Conservation (phyloP, 805 yeast genomes). For the Metschnikowia cubensis region DNA sequence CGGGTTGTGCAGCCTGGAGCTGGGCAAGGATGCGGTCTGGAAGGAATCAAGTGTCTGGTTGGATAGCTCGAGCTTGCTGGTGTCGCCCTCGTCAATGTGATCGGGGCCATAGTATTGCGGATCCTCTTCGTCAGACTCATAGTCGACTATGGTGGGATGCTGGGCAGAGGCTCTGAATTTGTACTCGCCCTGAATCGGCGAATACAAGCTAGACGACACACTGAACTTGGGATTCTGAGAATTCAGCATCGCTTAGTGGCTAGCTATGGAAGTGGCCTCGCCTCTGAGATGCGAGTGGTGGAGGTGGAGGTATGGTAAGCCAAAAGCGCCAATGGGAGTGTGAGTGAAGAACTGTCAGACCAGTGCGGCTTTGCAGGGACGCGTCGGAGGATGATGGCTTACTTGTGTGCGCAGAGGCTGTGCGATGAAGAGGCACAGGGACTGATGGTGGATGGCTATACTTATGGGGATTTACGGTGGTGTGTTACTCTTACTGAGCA, state of each 20-base stretch:
- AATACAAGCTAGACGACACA: slow-evolving; percentile 34
- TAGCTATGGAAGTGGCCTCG: not conserved
- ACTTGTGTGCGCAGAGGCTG: not conserved
- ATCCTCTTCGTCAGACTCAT: slow-evolving; percentile 15
- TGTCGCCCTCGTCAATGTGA: not conserved
- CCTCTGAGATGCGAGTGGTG: not conserved
- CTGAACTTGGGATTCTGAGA: slow-evolving; percentile 16
- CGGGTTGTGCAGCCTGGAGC: not conserved
- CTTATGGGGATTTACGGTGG: not conserved
- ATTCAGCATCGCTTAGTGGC: not conserved
- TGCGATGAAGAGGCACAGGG: not conserved
- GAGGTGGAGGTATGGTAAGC: not conserved
- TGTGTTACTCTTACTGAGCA: not conserved
- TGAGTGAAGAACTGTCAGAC: not conserved
- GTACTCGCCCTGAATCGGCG: slow-evolving; percentile 21
- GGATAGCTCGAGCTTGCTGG: not conserved
- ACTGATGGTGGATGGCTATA: not conserved
- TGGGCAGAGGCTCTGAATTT: slow-evolving; percentile 9
- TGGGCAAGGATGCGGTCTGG: not conserved
- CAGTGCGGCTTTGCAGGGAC: slow-evolving; percentile 2
- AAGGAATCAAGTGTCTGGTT: slow-evolving; percentile 1
- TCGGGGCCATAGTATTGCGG: slow-evolving; percentile 7
- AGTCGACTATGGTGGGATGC: slow-evolving; percentile 15
- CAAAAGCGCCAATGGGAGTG: not conserved
- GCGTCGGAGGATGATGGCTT: not conserved